Base-by-base conservation (phyloP, 352 stramenopile genomes). In the Phytophthora pluvialis region DNA sequence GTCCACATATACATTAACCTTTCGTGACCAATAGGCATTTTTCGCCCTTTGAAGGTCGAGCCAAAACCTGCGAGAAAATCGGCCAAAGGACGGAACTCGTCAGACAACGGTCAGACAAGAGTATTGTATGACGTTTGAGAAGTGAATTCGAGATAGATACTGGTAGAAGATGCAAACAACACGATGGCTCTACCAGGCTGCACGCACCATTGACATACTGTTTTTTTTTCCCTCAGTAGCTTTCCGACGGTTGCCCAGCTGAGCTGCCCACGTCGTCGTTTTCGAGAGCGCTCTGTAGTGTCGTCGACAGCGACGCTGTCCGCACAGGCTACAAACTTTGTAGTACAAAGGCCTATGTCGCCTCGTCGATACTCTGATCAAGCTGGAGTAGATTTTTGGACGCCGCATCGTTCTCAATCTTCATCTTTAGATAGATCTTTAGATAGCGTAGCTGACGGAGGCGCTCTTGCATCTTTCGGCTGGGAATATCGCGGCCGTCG, bases 401-500 rank as follows among this genome's bases (percentile, higher is more conserved):
- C 39, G n/a, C 0, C 1, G 16, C 39, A 28, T 25, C 39, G 26
- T 11, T 46, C 16, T 46, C 39, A 13, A 46, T 46, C 39, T 46
- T 46, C 1, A 15, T 10, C 5, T 29, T 46, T 8, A 46, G 7
- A 5, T 12, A 46, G 9, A n/a, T n/a, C n/a, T n/a, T 46, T 8
- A 46, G 7, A 12, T 29, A 29, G 9, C 39, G n/a, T 5, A 28
- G 39, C 39, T 46, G 39, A n/a, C 38, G 58, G 0, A 65, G 47
- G 0, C 57, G 36, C 39, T 58, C 47, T 52, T 65, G n/a, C 42
- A 51, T 52, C 58, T 46, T 58, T 26, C 46, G 11, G 31, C 18
- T 65, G 7, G 47, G 57, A 46, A 58, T 65, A 13, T 65, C 46
- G 15, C 43, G 54, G 1, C 43, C 43, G 5, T 53, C 54, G 8